These are phyloP conservation scores for Coprinellus micaceus DNA, from an alignment of 768 basidiomycete genomes.

Conservation along the genomic window DNA sequence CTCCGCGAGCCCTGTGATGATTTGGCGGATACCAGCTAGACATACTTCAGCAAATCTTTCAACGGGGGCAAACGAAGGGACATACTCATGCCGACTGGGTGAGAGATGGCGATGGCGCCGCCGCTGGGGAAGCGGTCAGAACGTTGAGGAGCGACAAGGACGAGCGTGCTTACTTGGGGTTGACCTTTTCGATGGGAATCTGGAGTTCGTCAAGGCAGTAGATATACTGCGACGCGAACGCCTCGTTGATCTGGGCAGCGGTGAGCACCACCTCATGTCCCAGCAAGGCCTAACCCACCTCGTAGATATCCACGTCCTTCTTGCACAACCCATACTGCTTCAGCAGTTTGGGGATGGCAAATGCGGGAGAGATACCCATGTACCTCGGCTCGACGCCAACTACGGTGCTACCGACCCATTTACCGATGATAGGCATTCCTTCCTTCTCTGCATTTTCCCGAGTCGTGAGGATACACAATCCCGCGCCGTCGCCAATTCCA, in stretches of 20 bases:
- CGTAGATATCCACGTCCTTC: conserved; percentile 74
- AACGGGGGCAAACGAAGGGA: conserved; percentile 6
- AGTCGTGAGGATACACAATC: conserved; percentile 78
- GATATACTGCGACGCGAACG: conserved; percentile 92
- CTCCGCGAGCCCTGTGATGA: conserved; percentile 84
- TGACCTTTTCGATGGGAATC: conserved; percentile 77
- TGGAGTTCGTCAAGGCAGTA: conserved; percentile 81
- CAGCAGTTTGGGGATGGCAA: conserved; percentile 68
- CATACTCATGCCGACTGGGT: conserved; percentile 84
- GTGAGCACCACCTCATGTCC: background rate
- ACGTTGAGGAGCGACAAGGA: background rate
- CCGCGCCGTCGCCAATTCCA: conserved; percentile 91
- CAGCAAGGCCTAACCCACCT: conserved; percentile 45
- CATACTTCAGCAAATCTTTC: background rate
- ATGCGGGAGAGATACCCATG: conserved; percentile 76
- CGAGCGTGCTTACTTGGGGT: conserved; percentile 62
- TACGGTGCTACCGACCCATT: conserved; percentile 75
- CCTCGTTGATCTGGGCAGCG: conserved; percentile 70
- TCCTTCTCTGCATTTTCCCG: conserved; percentile 71
- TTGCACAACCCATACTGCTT: conserved; percentile 57
- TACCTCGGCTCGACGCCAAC: conserved; percentile 76
- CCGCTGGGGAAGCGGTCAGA: conserved; percentile 46
- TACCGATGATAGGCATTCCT: conserved; percentile 76
- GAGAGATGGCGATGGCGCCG: conserved; percentile 79
- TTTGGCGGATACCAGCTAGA: conserved; percentile 79